Evolutionary conservation across 2,329 filamentous ascomycete species (phyloP).

Genomic region (Colletotrichum sp.): DNA sequence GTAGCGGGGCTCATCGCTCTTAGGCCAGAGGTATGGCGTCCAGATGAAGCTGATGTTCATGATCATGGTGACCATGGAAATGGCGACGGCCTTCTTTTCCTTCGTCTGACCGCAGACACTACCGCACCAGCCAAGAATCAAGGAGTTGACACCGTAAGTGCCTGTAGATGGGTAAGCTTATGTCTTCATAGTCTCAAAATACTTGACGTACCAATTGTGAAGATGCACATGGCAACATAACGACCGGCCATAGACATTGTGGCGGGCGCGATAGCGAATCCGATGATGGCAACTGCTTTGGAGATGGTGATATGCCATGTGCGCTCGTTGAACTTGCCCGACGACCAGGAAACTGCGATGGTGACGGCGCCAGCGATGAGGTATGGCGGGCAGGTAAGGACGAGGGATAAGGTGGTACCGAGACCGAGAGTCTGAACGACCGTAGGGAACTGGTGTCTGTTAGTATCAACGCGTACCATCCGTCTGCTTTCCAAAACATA

Average conservation of each 20-base stretch:
- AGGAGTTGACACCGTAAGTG: slow-evolving; percentile 37
- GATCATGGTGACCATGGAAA: slow-evolving; percentile 31
- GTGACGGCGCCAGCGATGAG: slow-evolving; percentile 31
- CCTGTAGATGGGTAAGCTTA: neutral
- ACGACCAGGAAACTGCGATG: slow-evolving; percentile 28
- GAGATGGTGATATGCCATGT: slow-evolving; percentile 47
- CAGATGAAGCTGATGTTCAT: slow-evolving; percentile 38
- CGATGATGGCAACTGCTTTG: slow-evolving; percentile 41
- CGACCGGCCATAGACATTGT: slow-evolving; percentile 29
- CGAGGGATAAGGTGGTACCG: slow-evolving; percentile 48
- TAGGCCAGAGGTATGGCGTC: slow-evolving; percentile 46
- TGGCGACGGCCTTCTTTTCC: slow-evolving; percentile 44
- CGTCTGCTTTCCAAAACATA: neutral
- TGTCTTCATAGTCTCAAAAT: neutral
- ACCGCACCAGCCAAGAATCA: slow-evolving; percentile 42
- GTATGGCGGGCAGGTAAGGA: slow-evolving; percentile 45
- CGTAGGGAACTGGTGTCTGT: slow-evolving; percentile 34
- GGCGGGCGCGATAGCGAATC: slow-evolving; percentile 34
- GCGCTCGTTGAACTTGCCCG: slow-evolving; percentile 45
- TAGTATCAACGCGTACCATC: neutral
- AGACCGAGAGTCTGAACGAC: slow-evolving; percentile 52
- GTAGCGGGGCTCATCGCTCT: slow-evolving; percentile 41
- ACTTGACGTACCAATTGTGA: slow-evolving; percentile 32
- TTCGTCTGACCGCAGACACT: slow-evolving; percentile 43
- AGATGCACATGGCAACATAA: slow-evolving; percentile 33